Conservation (phyloP, 2,329 filamentous ascomycete genomes). For the Pseudogymnoascus sp. region DNA sequence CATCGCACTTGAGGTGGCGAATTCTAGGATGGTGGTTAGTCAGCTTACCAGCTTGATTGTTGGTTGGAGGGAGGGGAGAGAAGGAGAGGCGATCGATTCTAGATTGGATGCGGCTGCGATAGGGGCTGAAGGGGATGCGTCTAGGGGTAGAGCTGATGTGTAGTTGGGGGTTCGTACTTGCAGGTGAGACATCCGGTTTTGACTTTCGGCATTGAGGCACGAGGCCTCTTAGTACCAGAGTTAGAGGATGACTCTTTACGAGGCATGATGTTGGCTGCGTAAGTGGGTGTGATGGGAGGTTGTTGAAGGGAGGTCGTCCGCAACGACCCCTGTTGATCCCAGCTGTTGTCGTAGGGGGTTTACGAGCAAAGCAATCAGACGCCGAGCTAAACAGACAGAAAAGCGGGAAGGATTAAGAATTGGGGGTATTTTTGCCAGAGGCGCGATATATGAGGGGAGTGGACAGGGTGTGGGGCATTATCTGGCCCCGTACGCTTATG, state of each 20-base stretch:
- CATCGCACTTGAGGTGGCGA: conserved; percentile 30
- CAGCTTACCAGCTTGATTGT: neutral
- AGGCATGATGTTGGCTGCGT: neutral
- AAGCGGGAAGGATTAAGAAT: neutral
- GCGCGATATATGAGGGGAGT: neutral
- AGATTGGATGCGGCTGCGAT: no score
- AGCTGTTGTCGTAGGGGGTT: neutral
- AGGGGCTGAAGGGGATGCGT: no score
- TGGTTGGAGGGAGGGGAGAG: neutral
- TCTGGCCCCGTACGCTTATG: neutral
- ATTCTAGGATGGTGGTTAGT: conserved; percentile 34
- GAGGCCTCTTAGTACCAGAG: conserved; percentile 18
- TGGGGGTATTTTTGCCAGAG: neutral
- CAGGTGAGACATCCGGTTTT: conserved; percentile 61
- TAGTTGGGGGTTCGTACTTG: conserved; percentile 46
- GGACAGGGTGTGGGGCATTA: neutral
- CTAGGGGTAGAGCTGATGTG: no score
- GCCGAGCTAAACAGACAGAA: no score
- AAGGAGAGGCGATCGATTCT: no score
- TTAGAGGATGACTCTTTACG: neutral
- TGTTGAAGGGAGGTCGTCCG: neutral
- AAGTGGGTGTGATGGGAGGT: neutral
- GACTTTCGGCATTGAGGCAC: conserved; percentile 42
- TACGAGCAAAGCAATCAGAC: neutral
- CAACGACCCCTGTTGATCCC: neutral